Base-by-base conservation (phyloP, 768 basidiomycete species). In the Suillus brevipes region DNA sequence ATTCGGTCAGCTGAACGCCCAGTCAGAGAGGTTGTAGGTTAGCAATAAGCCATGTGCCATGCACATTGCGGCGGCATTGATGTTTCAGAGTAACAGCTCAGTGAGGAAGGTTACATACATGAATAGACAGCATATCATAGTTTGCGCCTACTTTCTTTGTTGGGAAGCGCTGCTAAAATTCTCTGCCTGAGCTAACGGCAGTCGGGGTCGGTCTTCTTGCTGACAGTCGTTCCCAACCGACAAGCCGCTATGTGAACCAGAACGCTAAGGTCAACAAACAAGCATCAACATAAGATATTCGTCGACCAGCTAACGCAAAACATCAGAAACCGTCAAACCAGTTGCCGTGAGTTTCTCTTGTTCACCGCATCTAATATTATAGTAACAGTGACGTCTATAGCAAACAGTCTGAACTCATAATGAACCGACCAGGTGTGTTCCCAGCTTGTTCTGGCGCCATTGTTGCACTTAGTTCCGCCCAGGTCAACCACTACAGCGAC, bases 401-500 rank as follows among this genome's bases (percentile, higher is more conserved):
- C 36, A 36, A n/a, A 64, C 37, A 56, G 36, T 61, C 43, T 49
- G 43, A 8, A 40, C 49, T 31, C 64, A 56, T 40, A 60, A 88
- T 88, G 87, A 87, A 87, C 81, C 80, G 87, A 80, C 83, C 85
- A 83, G 86, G 87, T 84, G 64, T 66, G 81, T 73, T 61, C 42
- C 38, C 37, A 65, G 53, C 53, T 57, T 60, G 53, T 64, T 64
- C 70, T 45, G 59, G 66, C 60, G 55, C 64, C 47, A 62, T 65
- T 38, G 60, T 64, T 62, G 64, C 64, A 66, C 65, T 75, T 70
- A 67, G 75, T 58, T 64, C 55, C 62, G 60, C 72, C 66, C 75
- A 92, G 89, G 90, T 72, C 91, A 91, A 84, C 89, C 90, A 61
- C 90, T 89, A 72, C 91, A 92, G 77, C 83, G 91, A 75, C 90